Conservation (phyloP, 306 rosid species). For the Geum urbanum region DNA sequence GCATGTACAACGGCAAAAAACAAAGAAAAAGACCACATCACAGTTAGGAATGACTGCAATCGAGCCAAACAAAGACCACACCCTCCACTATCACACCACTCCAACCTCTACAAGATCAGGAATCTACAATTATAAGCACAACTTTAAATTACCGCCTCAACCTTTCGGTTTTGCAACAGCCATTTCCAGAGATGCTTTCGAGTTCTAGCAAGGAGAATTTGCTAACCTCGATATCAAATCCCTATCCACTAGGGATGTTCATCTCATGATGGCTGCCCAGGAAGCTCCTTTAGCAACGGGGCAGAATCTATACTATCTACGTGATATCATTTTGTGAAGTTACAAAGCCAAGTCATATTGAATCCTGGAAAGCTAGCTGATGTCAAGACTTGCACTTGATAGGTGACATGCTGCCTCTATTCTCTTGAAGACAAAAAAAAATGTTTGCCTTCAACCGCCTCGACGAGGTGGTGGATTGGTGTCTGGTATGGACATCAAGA, state of each 20-base stretch:
- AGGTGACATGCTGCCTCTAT: conserved; percentile 15
- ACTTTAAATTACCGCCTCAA: conserved; percentile 4
- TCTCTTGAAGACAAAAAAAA: conserved; percentile 8
- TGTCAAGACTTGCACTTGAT: conserved; percentile 11
- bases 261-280: conserved; percentile 5
- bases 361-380: conserved; percentile 11
- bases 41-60: conserved; percentile 33
- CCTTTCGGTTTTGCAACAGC: conserved; percentile 22
- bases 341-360: conserved; percentile 26
- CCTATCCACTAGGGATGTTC: conserved; percentile 26
- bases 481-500: conserved; percentile 23
- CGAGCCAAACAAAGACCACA: conserved; percentile 45
- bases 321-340: conserved; percentile 28
- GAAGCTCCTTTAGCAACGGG: conserved; percentile 8
- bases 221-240: conserved; percentile 26
- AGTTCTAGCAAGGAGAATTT: conserved; percentile 33
- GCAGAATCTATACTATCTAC: conserved; percentile 32
- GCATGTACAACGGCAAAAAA: conserved; percentile 21
- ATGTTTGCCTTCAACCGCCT: conserved; percentile 13
- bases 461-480: conserved; percentile 20
- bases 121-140: conserved; percentile 23
- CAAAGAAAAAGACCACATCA: conserved; percentile 6
- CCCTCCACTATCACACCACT: conserved; percentile 44
- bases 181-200: conserved; percentile 18
- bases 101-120: conserved; percentile 35